These are phyloP conservation scores for Passiflora organensis DNA, from an alignment of 345 rosid genomes.

Conservation along the genomic window DNA sequence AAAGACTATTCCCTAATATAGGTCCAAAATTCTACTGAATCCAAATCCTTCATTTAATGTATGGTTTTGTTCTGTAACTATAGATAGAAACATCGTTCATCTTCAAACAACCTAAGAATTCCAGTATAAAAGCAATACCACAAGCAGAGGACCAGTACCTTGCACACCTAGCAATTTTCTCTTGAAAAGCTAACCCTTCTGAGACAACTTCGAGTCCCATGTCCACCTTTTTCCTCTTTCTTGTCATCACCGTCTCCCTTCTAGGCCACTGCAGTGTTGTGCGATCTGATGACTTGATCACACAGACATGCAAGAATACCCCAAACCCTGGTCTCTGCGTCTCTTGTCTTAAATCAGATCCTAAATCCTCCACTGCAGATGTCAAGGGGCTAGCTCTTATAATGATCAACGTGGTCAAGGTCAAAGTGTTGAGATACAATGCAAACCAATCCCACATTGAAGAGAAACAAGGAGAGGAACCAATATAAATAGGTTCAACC, in stretches of 20 bases:
- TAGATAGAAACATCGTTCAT: too few relatives aligned
- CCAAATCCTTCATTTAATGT: too few relatives aligned
- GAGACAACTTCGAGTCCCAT: background rate
- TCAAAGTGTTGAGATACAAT: too few relatives aligned
- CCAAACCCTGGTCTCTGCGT: background rate
- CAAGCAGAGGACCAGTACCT: background rate
- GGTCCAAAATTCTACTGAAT: too few relatives aligned
- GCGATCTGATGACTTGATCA: background rate
- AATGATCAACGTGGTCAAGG: background rate
- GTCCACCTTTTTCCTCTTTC: background rate
- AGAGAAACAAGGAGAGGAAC: too few relatives aligned
- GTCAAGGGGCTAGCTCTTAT: background rate
- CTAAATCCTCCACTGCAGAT: background rate
- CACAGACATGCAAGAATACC: background rate
- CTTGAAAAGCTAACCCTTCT: background rate
- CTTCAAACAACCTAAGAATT: too few relatives aligned
- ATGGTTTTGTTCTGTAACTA: too few relatives aligned
- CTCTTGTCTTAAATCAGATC: background rate
- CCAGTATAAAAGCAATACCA: too few relatives aligned
- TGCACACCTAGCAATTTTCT: background rate
- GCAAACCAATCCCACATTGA: too few relatives aligned
- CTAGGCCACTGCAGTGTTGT: background rate
- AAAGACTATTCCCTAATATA: too few relatives aligned
- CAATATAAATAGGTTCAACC: too few relatives aligned
- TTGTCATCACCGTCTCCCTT: background rate